Base-by-base conservation (phyloP, 352 stramenopile genomes). In the Globisporangium okanoganense region DNA sequence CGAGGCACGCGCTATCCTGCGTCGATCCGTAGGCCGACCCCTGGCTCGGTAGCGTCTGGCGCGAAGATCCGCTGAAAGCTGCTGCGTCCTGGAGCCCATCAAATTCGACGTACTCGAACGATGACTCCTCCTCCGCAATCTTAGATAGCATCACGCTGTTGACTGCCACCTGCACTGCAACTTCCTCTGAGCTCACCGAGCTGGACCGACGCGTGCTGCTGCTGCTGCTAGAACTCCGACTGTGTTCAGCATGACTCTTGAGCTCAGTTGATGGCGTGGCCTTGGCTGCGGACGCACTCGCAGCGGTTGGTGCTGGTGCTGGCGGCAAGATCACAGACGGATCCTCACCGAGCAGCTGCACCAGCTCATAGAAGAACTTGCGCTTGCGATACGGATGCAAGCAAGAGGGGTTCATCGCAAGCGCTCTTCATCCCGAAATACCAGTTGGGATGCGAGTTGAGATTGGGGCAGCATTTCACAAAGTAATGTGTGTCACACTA, bases 321-420 rank as follows among this genome's bases (percentile, higher is more conserved):
- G 85, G 82, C 5, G 67, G 69, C 16, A 71, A 65, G 18, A 85
- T 72, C 18, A 57, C 44, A 0, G 69, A 76, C 9, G 63, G 52
- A 2, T 71, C 64, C 55, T 92, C 76, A 20, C 67, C 49, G 24
- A 92, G 65, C 16, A 92, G 58, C 33, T 75, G 63, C 0, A 78
- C 78, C 18, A 90, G 69, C 16, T 79, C 82, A 12, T 66, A 67
- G 58, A 92, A 94, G 67, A 91, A 92, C 66, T 90, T 91, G 65
- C 81, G 77, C 69, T 94, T 91, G 43, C 78, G 76, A 44, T 81
- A 79, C 56, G 75, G 73, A 65, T 89, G 78, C 45, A 92, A 63
- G 27, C 61, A 14, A 18, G 49, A 56, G 49, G n/a, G 22, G 29
- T 56, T 29, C 49, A 56, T 56, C 27, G n/a, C 18, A 6, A 36